A percentile compares a stretch with the other conserved stretches of the same genome.
Evolutionary conservation across 192 early-diverging fungal genomes (phyloP).

Genomic region (Umbelopsis vinacea): DNA sequence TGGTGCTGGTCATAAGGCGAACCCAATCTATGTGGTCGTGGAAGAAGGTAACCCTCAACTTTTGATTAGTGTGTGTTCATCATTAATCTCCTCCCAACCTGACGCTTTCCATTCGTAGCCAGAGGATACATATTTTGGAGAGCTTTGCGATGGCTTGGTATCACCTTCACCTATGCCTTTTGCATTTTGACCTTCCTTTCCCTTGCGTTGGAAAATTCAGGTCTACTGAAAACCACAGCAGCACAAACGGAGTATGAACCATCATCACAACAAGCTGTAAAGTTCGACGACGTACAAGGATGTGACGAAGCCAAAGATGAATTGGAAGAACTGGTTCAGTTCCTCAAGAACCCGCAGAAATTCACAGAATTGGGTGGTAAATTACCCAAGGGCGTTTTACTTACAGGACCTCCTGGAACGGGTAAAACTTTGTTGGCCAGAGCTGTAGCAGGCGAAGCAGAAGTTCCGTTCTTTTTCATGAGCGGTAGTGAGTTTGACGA

Average conservation of each 20-base stretch:
- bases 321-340: constrained; percentile 94
- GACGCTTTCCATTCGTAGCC: constrained; percentile 29
- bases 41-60: constrained; percentile 50
- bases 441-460: constrained; percentile 97
- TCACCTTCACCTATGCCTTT: constrained; percentile 69
- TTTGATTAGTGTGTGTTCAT: neutral
- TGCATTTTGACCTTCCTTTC: constrained; percentile 73
- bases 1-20: constrained; percentile 55
- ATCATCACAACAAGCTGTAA: constrained; percentile 64
- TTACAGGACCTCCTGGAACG: constrained; percentile 93
- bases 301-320: constrained; percentile 99
- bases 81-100: neutral
- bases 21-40: constrained; percentile 65
- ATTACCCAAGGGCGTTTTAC: constrained; percentile 89
- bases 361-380: constrained; percentile 95
- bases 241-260: constrained; percentile 65
- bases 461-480: constrained; percentile 99
- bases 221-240: constrained; percentile 63
- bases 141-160: constrained; percentile 61
- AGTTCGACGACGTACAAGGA: constrained; percentile 94
- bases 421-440: constrained; percentile 97
- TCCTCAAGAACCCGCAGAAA: constrained; percentile 88
- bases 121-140: constrained; percentile 63
- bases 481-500: constrained; percentile 98
- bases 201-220: constrained; percentile 71